Evolutionary conservation across 2,329 filamentous ascomycete species (phyloP).

Genomic region (Alternaria arbusti): DNA sequence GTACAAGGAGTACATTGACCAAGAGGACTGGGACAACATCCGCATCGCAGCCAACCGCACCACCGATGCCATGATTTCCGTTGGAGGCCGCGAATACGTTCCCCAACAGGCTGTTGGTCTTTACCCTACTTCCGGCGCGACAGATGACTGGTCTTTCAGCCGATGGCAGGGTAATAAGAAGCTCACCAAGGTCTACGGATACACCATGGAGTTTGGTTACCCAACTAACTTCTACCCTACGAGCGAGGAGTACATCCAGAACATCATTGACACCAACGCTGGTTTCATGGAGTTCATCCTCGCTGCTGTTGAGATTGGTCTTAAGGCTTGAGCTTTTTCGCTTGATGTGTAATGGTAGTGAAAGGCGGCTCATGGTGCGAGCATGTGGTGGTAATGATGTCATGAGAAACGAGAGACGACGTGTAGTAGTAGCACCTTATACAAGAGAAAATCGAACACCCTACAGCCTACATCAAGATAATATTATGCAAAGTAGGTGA

Average conservation of each 20-base stretch:
- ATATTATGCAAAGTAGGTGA: too few relatives aligned
- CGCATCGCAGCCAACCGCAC: slow-evolving; percentile 40
- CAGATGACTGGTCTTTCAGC: slow-evolving; percentile 49
- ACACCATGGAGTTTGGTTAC: slow-evolving; percentile 51
- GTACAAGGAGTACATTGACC: slow-evolving; percentile 52
- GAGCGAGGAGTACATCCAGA: slow-evolving; percentile 47
- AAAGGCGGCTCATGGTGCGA: neutral
- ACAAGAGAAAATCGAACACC: too few relatives aligned
- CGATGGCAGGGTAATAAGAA: slow-evolving; percentile 45
- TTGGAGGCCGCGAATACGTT: slow-evolving; percentile 42
- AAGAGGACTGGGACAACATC: slow-evolving; percentile 44
- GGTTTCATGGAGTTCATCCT: slow-evolving; percentile 53
- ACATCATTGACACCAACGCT: slow-evolving; percentile 52
- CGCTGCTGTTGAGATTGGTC: slow-evolving; percentile 41
- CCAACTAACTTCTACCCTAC: slow-evolving; percentile 52
- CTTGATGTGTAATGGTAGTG: neutral
- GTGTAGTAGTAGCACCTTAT: neutral
- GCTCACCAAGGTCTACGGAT: slow-evolving; percentile 50
- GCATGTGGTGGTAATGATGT: neutral
- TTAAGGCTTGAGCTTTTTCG: slow-evolving; percentile 23
- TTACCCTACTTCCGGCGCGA: slow-evolving; percentile 48
- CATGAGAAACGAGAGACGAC: slow-evolving; percentile 1
- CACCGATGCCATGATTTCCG: slow-evolving; percentile 44
- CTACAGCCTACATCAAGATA: too few relatives aligned
- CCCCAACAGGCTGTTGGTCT: slow-evolving; percentile 46